Evolutionary conservation across 2,329 filamentous ascomycete species (phyloP), one percentile per base, ranked within the genome.

Genomic region (Akanthomyces lecanii): DNA sequence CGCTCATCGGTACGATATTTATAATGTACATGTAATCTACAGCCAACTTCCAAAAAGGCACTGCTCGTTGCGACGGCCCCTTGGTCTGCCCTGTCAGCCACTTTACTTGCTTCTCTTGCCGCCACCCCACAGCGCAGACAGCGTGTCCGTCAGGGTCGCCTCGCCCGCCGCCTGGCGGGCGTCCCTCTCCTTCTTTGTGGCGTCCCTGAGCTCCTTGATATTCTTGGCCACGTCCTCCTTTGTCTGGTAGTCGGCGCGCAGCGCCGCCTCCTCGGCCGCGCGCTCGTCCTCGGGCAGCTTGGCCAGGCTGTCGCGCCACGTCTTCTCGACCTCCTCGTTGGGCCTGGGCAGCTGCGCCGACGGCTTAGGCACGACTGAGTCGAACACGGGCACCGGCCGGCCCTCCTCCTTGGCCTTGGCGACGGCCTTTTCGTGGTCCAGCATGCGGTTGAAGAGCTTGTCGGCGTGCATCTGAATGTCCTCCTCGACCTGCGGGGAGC

Each of bases 391-490:
- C 52, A 80, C 72, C 0, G 83, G 80, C n/a, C 74, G 75, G 33
- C 85, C 86, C 67, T 84, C 82, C 61, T 82, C 79, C 74, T 87
- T 87, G 42, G 89, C 90, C 69, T 86, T 82, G 66, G 89, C 85
- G n/a, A 90, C 86, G 66, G 83, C 84, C 23, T 80, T 81, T 76
- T 99, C 94, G 73, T 96, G 92, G 65, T 86, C 83, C 44, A 96
- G 76, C 88, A 98, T 92, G 69, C 89, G 86, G 71, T 94, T 90
- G 76, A 92, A 99, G 47, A 99, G 82, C 66, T 85, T 86, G 78
- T 99, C 95, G 64, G 94, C 94, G 74, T 97, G 93, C 88, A 98
- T 91, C 76, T 98, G 95, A 65, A 99, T 92, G 68, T 89, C 85
- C 74, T 97, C 93, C 69, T 97, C 90, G 58, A 90, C 83, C 36